These are phyloP conservation scores for Cytospora leucostoma DNA, from an alignment of 2,329 filamentous ascomycete genomes.

Conservation along the genomic window DNA sequence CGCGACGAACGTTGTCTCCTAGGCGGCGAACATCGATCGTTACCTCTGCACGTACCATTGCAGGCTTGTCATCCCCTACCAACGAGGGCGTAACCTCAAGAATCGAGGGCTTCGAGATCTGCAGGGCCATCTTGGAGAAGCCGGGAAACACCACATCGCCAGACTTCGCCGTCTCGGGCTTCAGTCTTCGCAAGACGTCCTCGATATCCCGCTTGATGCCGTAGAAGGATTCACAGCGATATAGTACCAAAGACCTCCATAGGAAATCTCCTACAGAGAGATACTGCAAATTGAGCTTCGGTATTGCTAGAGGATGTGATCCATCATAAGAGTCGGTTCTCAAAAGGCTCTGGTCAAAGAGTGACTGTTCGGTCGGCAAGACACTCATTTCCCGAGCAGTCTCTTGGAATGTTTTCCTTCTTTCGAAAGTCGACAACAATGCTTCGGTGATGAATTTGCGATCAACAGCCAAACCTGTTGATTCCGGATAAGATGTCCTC, in stretches of 20 bases:
- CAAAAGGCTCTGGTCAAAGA: slow-evolving; percentile 79
- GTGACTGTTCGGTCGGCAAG: slow-evolving; percentile 77
- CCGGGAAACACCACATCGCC: slow-evolving; percentile 77
- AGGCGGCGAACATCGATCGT: slow-evolving; percentile 79
- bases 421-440: slow-evolving; percentile 74
- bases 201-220: slow-evolving; percentile 91
- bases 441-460: slow-evolving; percentile 70
- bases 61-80: slow-evolving; percentile 82
- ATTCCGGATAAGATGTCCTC: slow-evolving; percentile 77
- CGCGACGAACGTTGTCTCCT: slow-evolving; percentile 72
- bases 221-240: slow-evolving; percentile 90
- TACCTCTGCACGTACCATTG: slow-evolving; percentile 83
- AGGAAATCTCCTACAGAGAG: slow-evolving; percentile 92
- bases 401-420: slow-evolving; percentile 81
- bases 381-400: slow-evolving; percentile 68
- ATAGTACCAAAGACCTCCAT: slow-evolving; percentile 90
- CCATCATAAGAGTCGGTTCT: slow-evolving; percentile 87
- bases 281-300: slow-evolving; percentile 95
- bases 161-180: slow-evolving; percentile 64
- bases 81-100: slow-evolving; percentile 80
- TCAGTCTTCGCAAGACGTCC: slow-evolving; percentile 74
- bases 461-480: slow-evolving; percentile 63
- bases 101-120: slow-evolving; percentile 82
- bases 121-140: slow-evolving; percentile 88
- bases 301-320: slow-evolving; percentile 81